Conservation (phyloP, 2,329 filamentous ascomycete species). For the Bipolaris zeicola region DNA sequence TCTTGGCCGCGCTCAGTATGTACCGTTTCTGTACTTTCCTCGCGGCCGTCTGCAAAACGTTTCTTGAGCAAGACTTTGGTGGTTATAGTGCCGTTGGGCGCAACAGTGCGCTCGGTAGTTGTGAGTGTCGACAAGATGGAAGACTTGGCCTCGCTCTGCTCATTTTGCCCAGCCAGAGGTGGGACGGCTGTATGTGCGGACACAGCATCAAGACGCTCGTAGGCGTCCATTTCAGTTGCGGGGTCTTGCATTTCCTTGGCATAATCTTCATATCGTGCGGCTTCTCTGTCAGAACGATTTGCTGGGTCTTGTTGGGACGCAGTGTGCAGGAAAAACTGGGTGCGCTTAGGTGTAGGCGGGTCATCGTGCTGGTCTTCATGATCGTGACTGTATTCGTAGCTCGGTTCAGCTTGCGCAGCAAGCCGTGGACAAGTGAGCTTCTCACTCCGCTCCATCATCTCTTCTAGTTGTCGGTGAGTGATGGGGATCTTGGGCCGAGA, state of each 20-base stretch:
- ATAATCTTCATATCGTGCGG: not conserved
- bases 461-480: conserved; percentile 12
- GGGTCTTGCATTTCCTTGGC: conserved; percentile 7
- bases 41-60: conserved; percentile 64
- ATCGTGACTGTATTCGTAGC: conserved; percentile 42
- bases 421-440: not conserved
- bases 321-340: conserved; percentile 10
- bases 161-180: conserved; percentile 21
- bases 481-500: conserved; percentile 4
- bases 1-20: conserved; percentile 50
- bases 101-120: conserved; percentile 60
- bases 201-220: conserved; percentile 52
- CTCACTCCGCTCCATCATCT: not conserved
- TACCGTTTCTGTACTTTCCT: conserved; percentile 63
- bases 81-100: conserved; percentile 63
- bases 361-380: conserved; percentile 44
- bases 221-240: conserved; percentile 59
- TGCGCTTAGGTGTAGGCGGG: conserved; percentile 35
- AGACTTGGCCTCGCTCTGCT: conserved; percentile 22
- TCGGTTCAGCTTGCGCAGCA: conserved; percentile 35
- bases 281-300: not conserved
- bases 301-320: conserved; percentile 1
- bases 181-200: not conserved
- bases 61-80: conserved; percentile 64
- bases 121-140: conserved; percentile 62